phyloP scores from a whole-genome alignment of 176 grass and related monocot species.

The Musa troglodytarum region DNA sequence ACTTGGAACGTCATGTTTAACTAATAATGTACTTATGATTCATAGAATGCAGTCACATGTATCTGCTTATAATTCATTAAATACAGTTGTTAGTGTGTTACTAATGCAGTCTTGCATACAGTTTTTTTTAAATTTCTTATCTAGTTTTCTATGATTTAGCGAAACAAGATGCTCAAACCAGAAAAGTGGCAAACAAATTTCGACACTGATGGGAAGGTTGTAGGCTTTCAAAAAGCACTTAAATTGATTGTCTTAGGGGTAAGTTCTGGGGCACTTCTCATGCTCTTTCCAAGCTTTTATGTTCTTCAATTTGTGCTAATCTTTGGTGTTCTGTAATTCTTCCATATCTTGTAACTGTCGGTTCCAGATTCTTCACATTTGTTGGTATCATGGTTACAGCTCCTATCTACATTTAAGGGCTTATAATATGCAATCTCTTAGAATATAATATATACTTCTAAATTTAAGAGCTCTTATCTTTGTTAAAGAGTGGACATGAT shows the following conservation, averaged over 20 bases:
- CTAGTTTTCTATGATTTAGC: slow-evolving; percentile 30
- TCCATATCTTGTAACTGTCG: background rate
- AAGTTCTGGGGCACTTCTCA: slow-evolving; percentile 27
- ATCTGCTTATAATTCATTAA: background rate
- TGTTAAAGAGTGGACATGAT: background rate
- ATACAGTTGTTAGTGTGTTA: background rate
- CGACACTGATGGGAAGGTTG: slow-evolving; percentile 60
- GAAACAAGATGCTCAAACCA: slow-evolving; percentile 74
- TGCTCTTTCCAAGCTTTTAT: background rate
- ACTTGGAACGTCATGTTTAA: background rate
- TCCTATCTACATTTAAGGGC: background rate
- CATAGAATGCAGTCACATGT: background rate
- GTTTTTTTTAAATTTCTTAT: background rate
- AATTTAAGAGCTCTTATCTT: too few relatives aligned
- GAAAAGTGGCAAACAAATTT: slow-evolving; percentile 87
- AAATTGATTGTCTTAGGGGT: slow-evolving; percentile 91
- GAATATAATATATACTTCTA: too few relatives aligned
- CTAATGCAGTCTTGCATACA: slow-evolving; percentile 7
- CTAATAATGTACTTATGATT: background rate
- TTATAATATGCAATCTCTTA: too few relatives aligned
- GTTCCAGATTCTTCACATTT: background rate
- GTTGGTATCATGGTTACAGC: background rate
- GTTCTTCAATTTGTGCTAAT: background rate
- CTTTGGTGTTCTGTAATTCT: background rate
- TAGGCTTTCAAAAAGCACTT: slow-evolving; percentile 74